Conservation (phyloP, 1,284 basidiomycete genomes). For the Bothia castanella region DNA sequence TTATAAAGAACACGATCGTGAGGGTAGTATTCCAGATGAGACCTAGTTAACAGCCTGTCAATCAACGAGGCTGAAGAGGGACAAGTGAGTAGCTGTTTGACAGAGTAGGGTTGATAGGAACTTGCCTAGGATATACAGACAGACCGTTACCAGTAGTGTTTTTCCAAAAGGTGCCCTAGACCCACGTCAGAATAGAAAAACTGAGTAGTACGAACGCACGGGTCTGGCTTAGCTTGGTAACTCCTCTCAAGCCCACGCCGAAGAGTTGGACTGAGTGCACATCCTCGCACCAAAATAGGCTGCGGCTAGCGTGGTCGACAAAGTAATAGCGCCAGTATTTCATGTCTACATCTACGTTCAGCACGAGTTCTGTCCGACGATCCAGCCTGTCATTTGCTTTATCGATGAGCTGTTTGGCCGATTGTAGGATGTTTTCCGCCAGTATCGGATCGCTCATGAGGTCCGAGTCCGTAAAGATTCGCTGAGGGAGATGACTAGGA, state of each 20-base stretch:
- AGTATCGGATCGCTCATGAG: constrained; percentile 4
- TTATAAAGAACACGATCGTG: neutral
- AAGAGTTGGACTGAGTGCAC: neutral
- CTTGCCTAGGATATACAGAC: neutral
- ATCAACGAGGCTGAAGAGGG: neutral
- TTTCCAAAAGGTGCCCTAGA: constrained; percentile 19
- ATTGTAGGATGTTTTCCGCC: neutral
- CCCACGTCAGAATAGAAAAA: constrained; percentile 3
- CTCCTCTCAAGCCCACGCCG: neutral
- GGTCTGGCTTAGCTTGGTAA: neutral
- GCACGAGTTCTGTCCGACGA: constrained; percentile 15
- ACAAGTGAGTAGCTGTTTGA: neutral
- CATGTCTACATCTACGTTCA: constrained; percentile 12
- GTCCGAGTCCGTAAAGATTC: constrained; percentile 19
- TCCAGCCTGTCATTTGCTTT: constrained; percentile 7
- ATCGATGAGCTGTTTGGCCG: neutral
- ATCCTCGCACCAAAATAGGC: neutral
- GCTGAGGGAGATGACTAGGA: neutral
- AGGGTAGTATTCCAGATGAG: neutral
- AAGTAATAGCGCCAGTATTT: constrained; percentile 7
- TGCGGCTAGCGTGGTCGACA: neutral
- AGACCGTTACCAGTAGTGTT: constrained; percentile 15
- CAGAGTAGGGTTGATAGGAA: neutral
- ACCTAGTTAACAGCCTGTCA: neutral
- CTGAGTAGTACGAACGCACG: neutral